Evolutionary conservation across 805 yeast genomes (phyloP).

Genomic region (Candida sphagnicola): DNA sequence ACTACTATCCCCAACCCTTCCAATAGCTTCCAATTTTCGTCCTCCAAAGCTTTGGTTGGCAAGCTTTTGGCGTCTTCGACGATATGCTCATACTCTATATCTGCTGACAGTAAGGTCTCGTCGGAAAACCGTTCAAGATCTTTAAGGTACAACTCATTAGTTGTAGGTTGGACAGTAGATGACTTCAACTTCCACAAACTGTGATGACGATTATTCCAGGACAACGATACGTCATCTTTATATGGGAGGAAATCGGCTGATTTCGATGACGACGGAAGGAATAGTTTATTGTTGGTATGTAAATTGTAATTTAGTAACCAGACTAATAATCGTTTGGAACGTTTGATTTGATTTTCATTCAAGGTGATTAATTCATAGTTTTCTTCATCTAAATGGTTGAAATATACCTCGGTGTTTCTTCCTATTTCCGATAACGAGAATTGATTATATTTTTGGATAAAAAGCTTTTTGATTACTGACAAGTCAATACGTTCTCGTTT

Average conservation of each 20-base stretch:
- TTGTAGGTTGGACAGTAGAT: neutral
- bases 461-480: neutral
- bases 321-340: conserved; percentile 34
- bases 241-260: conserved; percentile 18
- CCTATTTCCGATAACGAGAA: conserved; percentile 24
- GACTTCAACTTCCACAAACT: conserved; percentile 12
- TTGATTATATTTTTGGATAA: conserved; percentile 20
- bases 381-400: conserved; percentile 21
- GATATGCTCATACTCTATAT: neutral
- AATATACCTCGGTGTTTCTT: conserved; percentile 29
- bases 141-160: neutral
- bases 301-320: conserved; percentile 36
- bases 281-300: conserved; percentile 16
- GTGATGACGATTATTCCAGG: conserved; percentile 27
- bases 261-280: conserved; percentile 13
- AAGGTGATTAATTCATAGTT: conserved; percentile 30
- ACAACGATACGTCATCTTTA: conserved; percentile 26
- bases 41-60: neutral
- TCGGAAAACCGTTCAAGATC: conserved; percentile 7
- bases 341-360: conserved; percentile 22
- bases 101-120: conserved; percentile 1
- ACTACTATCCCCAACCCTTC: conserved; percentile 2
- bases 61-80: neutral
- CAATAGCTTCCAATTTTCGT: conserved; percentile 2
- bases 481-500: conserved; percentile 2